Evolutionary conservation across 228 moss, liverwort and hornwort genomes (phyloP).

Genomic region (Sphagnum fallax): DNA sequence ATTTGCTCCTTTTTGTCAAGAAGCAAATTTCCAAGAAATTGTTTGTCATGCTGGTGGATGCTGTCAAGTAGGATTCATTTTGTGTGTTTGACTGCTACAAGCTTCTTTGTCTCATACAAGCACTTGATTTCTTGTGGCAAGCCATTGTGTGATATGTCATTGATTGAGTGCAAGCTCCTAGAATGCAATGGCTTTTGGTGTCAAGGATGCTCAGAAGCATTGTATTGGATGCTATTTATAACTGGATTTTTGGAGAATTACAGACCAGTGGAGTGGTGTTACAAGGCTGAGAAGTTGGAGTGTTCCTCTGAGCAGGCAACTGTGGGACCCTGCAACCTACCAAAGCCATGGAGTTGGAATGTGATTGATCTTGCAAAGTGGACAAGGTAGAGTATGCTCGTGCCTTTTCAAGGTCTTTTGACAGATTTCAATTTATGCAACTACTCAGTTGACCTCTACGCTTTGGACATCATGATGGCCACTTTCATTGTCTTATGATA

Average conservation of each 20-base stretch:
- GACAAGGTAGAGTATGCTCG: slow-evolving; percentile 34
- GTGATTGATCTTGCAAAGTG: slow-evolving; percentile 78
- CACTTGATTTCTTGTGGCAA: background rate
- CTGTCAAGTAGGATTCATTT: background rate
- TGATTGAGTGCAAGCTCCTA: background rate
- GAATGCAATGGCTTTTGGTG: too few relatives aligned
- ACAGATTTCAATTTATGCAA: too few relatives aligned
- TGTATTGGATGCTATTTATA: too few relatives aligned
- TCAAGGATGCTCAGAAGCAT: too few relatives aligned
- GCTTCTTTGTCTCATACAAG: background rate
- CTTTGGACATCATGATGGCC: too few relatives aligned
- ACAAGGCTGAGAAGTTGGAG: background rate
- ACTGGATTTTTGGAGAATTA: background rate
- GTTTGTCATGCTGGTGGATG: background rate
- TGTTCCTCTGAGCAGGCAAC: slow-evolving; percentile 39
- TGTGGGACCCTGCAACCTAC: slow-evolving; percentile 70
- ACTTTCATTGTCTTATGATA: too few relatives aligned
- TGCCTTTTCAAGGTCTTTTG: too few relatives aligned
- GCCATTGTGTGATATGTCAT: background rate
- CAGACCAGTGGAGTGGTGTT: background rate
- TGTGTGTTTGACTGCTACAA: background rate
- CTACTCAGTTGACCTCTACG: too few relatives aligned
- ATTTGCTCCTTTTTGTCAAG: background rate
- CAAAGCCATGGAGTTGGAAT: slow-evolving; percentile 97
- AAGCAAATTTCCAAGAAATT: background rate